These are phyloP conservation scores for Fraxinus excelsior DNA, from an alignment of 257 asterid species.

Conservation along the genomic window DNA sequence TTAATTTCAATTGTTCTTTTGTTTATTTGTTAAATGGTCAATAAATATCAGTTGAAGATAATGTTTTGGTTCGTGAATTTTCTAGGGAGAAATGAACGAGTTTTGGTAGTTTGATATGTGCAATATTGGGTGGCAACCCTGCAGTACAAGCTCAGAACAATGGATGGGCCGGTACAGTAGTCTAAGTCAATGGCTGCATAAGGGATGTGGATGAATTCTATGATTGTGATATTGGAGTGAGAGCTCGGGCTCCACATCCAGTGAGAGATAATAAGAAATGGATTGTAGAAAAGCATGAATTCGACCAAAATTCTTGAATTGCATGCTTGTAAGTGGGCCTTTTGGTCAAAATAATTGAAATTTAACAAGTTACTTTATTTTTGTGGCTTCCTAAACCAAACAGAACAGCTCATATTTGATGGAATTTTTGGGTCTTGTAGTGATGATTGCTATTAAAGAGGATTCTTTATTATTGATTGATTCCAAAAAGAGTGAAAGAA, in stretches of 20 bases:
- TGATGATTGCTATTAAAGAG: slow-evolving; percentile 11
- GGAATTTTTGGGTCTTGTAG: slow-evolving; percentile 17
- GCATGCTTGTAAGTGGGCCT: slow-evolving; percentile 11
- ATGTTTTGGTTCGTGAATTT: slow-evolving; percentile 50
- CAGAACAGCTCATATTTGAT: slow-evolving; percentile 24
- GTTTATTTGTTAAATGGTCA: background rate
- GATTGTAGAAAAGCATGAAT: slow-evolving; percentile 35
- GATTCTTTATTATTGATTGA: slow-evolving; percentile 16
- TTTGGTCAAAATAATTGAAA: background rate
- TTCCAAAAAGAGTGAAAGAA: no score
- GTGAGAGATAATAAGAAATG: slow-evolving; percentile 54
- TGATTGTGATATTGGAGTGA: slow-evolving; percentile 53
- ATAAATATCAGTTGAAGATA: slow-evolving; percentile 30
- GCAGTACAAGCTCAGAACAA: slow-evolving; percentile 59
- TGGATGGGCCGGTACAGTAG: slow-evolving; percentile 53
- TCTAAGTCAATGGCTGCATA: slow-evolving; percentile 46
- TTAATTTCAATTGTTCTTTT: background rate
- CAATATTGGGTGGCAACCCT: slow-evolving; percentile 52
- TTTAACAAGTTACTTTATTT: background rate
- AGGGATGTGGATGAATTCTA: slow-evolving; percentile 58
- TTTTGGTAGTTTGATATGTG: slow-evolving; percentile 49
- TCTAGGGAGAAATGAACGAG: slow-evolving; percentile 57
- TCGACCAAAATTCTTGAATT: background rate
- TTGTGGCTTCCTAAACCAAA: background rate
- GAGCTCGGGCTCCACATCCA: slow-evolving; percentile 46